Base-by-base conservation (phyloP, 495 filamentous ascomycete genomes). In the Penicillium arizonense region DNA sequence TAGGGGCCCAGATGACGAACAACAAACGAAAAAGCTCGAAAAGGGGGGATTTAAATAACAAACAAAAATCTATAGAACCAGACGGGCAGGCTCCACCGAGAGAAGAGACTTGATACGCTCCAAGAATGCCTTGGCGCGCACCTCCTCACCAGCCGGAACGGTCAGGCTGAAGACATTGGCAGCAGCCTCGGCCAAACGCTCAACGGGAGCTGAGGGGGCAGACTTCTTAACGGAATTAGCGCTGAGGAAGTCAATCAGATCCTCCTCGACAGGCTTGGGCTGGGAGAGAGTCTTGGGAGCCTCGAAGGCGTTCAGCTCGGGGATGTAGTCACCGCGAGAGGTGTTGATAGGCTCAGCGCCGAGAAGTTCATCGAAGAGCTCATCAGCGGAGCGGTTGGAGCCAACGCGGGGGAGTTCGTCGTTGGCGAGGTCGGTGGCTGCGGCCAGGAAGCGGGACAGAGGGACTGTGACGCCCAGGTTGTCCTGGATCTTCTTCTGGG, bases 321-420 rank as follows among this genome's bases (percentile, higher is more conserved):
- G 91, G 2, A 85, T 68, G 61, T 88, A 96, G 44, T 72, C 69
- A 2, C 85, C 85, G 23, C 76, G 75, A 2, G 78, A 77, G 18
- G 80, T 79, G 12, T 65, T 64, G 43, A 74, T 57, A 7, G 83
- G 72, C 56, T 82, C 83, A 50, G 86, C 79, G 20, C 93, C 93
- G 10, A 98, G 80, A 13, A 98, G 74, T 62, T 92, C 82, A 62
- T 96, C 82, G 70, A 97, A 97, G 6, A 98, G 79, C 57, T 96
- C 90, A 60, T 94, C 84, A 5, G 85, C 73, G 2, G 87, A 84
- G 20, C 85, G 85, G 56, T 82, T 78, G 28, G 77, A 71, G 50
- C 64, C 74, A 43, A 80, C 70, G 12, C 80, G 76, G 6, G 95
- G 95, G 3, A 97, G 80, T 30, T 87, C 80, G 38, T 92, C 85